These are phyloP conservation scores for Fonsecaea erecta DNA, from an alignment of 2,329 filamentous ascomycete genomes.

Conservation along the genomic window DNA sequence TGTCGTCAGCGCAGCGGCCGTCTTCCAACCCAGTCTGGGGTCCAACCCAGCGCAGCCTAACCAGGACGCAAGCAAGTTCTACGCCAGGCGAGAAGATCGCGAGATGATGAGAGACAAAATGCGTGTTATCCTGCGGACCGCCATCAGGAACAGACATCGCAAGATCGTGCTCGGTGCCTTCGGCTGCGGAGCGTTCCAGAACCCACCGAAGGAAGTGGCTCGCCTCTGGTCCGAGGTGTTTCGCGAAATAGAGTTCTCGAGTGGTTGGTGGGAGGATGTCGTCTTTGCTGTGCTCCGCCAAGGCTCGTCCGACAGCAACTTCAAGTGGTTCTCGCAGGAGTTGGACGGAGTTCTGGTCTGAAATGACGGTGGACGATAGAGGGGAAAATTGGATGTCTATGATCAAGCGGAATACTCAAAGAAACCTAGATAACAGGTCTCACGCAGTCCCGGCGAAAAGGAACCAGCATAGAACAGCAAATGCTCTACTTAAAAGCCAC, in stretches of 20 bases:
- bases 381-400: not conserved
- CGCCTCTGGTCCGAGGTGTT: conserved; percentile 67
- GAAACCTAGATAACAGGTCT: not conserved
- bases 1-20: conserved; percentile 65
- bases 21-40: conserved; percentile 47
- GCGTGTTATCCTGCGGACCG: conserved; percentile 63
- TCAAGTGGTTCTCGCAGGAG: conserved; percentile 24
- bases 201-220: conserved; percentile 67
- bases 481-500: too few relatives aligned
- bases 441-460: not conserved
- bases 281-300: conserved; percentile 64
- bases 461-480: too few relatives aligned
- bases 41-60: conserved; percentile 6
- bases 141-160: conserved; percentile 61
- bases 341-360: conserved; percentile 32
- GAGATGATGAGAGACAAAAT: conserved; percentile 67
- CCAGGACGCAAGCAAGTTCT: conserved; percentile 40
- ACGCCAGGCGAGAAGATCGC: conserved; percentile 52
- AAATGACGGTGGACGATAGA: not conserved
- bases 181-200: conserved; percentile 69
- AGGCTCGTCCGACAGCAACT: conserved; percentile 39
- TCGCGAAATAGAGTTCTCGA: conserved; percentile 63
- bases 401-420: not conserved
- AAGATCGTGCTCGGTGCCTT: conserved; percentile 69
- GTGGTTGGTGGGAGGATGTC: conserved; percentile 68